These are phyloP conservation scores for Camellia japonica DNA, from an alignment of 148 eudicot genomes.

Conservation along the genomic window DNA sequence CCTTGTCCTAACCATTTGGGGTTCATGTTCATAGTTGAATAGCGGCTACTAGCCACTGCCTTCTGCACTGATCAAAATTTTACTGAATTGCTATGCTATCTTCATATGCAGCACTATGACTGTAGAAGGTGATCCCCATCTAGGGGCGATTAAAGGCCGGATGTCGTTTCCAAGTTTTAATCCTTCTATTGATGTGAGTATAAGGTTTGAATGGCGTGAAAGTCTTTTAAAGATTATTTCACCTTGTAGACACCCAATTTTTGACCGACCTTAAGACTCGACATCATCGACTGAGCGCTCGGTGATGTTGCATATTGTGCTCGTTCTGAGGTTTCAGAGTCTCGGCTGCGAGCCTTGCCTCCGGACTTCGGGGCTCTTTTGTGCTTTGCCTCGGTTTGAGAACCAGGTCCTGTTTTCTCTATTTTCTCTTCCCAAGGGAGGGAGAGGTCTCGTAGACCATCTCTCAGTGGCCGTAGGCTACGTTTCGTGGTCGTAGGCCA, in stretches of 20 bases:
- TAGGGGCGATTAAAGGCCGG: constrained; percentile 71
- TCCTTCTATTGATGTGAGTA: constrained; percentile 91
- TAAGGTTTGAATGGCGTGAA: constrained; percentile 20
- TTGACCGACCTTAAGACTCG: too few species aligned
- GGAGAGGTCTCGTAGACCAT: too few species aligned
- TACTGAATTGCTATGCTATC: constrained; percentile 1
- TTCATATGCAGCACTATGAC: constrained; percentile 66
- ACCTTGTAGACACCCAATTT: neutral
- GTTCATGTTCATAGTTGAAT: neutral
- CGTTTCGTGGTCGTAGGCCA: too few species aligned
- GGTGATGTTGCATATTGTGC: too few species aligned
- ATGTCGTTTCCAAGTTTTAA: constrained; percentile 91
- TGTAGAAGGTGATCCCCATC: constrained; percentile 92
- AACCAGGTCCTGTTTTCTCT: too few species aligned
- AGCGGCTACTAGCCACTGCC: neutral
- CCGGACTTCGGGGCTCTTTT: too few species aligned
- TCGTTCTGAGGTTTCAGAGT: too few species aligned
- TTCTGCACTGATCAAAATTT: neutral
- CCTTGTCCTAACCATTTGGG: neutral
- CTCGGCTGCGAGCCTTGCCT: too few species aligned
- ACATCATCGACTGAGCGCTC: too few species aligned
- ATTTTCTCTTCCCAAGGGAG: too few species aligned
- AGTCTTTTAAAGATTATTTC: constrained; percentile 2
- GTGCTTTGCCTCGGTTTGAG: too few species aligned
- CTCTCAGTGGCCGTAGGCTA: too few species aligned